Conservation (phyloP, 495 filamentous ascomycete genomes). For the Letharia columbiana region DNA sequence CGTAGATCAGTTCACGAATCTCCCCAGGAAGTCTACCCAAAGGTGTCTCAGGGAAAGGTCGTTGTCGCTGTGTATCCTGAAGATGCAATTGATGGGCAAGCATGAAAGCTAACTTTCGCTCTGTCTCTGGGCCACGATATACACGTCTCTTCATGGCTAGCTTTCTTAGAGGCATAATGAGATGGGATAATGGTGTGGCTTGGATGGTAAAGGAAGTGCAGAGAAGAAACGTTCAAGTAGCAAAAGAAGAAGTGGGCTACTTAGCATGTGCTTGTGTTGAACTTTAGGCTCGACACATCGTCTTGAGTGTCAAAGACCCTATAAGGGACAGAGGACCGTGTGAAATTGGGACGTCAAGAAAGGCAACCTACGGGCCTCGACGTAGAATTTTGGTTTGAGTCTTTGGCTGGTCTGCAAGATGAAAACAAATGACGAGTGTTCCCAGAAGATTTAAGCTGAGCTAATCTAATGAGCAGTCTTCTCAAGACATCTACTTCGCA, state of each 20-base stretch:
- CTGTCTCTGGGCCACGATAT: neutral
- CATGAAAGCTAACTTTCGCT: neutral
- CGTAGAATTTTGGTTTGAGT: neutral
- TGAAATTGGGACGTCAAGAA: neutral
- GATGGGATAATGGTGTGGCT: neutral
- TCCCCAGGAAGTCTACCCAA: slow-evolving; percentile 8
- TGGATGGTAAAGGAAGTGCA: neutral
- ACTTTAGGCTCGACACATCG: neutral
- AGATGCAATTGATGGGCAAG: neutral
- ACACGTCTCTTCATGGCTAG: neutral
- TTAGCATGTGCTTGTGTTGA: neutral
- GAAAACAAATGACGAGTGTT: neutral
- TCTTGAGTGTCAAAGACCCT: neutral
- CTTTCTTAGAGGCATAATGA: neutral
- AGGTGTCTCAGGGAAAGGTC: neutral
- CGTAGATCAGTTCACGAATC: slow-evolving; percentile 14
- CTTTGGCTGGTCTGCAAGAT: neutral
- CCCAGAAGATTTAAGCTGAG: neutral
- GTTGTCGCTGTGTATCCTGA: neutral
- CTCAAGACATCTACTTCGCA: neutral
- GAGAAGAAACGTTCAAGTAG: neutral
- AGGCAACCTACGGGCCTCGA: neutral
- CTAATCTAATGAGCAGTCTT: neutral
- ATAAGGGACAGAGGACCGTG: neutral
- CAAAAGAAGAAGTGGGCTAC: neutral